Evolutionary conservation across 2,329 filamentous ascomycete species (phyloP).

Genomic region (Fusarium sulawesiense): DNA sequence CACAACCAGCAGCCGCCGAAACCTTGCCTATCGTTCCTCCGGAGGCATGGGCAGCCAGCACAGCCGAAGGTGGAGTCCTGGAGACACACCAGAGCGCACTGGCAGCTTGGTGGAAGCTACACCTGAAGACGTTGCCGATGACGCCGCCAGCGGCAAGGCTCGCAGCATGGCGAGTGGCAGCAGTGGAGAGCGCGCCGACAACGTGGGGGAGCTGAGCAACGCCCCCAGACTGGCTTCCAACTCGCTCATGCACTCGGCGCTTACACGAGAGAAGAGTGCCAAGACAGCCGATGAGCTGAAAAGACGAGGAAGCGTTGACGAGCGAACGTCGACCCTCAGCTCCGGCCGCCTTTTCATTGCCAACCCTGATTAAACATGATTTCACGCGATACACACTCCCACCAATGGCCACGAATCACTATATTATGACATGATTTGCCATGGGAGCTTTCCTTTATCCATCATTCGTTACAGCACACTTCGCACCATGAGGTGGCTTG

Average conservation of each 20-base stretch:
- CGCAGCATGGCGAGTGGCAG: slow-evolving; percentile 66
- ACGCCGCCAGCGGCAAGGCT: slow-evolving; percentile 60
- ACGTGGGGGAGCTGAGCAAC: slow-evolving; percentile 65
- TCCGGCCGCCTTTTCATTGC: slow-evolving; percentile 83
- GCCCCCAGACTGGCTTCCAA: slow-evolving; percentile 67
- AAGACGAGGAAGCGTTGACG: slow-evolving; percentile 84
- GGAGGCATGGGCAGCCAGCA: slow-evolving; percentile 57
- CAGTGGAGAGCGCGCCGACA: slow-evolving; percentile 71
- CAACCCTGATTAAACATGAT: slow-evolving; percentile 73
- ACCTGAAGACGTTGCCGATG: slow-evolving; percentile 51
- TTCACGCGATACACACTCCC: slow-evolving; percentile 5
- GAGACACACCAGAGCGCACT: slow-evolving; percentile 66
- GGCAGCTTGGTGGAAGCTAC: slow-evolving; percentile 63
- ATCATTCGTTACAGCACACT: slow-evolving; percentile 39
- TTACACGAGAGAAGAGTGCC: slow-evolving; percentile 73
- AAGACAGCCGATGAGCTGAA: slow-evolving; percentile 78
- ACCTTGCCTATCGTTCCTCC: slow-evolving; percentile 63
- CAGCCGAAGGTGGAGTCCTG: slow-evolving; percentile 62
- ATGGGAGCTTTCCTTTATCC: slow-evolving; percentile 26
- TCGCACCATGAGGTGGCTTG: slow-evolving; percentile 33
- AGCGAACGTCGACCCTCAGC: slow-evolving; percentile 80
- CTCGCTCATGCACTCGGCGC: slow-evolving; percentile 66
- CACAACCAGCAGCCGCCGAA: slow-evolving; percentile 64
- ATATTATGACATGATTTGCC: slow-evolving; percentile 31
- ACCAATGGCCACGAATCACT: slow-evolving; percentile 15